Evolutionary conservation across 2,329 filamentous ascomycete species (phyloP).

Genomic region (Botrytis medusae): DNA sequence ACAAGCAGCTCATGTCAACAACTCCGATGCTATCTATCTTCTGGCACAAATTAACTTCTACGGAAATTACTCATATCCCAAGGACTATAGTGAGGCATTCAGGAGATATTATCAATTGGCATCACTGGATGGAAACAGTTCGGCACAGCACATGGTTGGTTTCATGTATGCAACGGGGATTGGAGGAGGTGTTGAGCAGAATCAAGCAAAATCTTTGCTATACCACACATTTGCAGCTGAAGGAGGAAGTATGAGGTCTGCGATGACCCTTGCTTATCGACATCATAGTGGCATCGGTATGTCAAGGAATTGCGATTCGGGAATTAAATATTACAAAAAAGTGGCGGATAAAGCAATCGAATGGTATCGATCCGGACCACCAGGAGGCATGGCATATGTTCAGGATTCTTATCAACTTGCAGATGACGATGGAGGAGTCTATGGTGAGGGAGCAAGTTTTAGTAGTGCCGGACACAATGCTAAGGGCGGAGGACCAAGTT

Average conservation of each 20-base stretch:
- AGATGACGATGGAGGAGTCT: conserved; percentile 88
- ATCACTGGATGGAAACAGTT: conserved; percentile 75
- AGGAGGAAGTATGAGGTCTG: conserved; percentile 76
- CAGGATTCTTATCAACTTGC: conserved; percentile 81
- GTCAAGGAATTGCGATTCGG: conserved; percentile 79
- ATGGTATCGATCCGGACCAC: conserved; percentile 86
- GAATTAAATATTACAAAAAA: conserved; percentile 84
- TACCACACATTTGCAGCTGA: conserved; percentile 94
- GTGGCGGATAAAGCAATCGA: conserved; percentile 90
- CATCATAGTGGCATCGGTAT: conserved; percentile 84
- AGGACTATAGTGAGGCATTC: conserved; percentile 78
- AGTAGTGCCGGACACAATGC: conserved; percentile 84
- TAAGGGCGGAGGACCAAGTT: conserved; percentile 67
- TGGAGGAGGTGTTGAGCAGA: conserved; percentile 73
- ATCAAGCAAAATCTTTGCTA: conserved; percentile 88
- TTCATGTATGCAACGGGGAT: conserved; percentile 95
- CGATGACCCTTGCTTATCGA: conserved; percentile 91
- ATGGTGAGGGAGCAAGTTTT: conserved; percentile 91
- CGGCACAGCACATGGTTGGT: conserved; percentile 92
- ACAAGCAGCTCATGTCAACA: conserved; percentile 52
- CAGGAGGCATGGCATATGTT: conserved; percentile 77
- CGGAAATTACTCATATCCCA: conserved; percentile 86
- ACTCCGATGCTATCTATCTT: conserved; percentile 83
- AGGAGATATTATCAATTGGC: conserved; percentile 78
- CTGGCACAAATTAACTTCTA: conserved; percentile 96